Evolutionary conservation across 805 yeast genomes (phyloP), one percentile per base, ranked within the genome.

Genomic region (Starmerella sirachaensis): DNA sequence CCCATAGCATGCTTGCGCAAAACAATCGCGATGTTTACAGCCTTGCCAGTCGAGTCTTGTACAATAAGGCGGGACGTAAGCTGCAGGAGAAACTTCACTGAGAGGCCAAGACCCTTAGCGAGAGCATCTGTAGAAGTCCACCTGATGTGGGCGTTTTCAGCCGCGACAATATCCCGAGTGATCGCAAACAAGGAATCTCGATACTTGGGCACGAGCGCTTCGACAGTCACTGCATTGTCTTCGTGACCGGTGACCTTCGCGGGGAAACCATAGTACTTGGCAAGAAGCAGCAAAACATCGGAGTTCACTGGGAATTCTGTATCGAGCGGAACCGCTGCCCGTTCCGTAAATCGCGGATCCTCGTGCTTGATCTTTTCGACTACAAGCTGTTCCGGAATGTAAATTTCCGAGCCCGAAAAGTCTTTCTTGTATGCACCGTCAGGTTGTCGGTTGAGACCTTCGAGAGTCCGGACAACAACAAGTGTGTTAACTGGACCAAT

Each of bases 191-290:
- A 91, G 11, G 62, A 55, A 21, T 51, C 48, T 6, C 41, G 32
- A 13, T 31, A 25, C 8, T 35, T 33, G 22, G 48, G 42, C 16
- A 37, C 47, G 23, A 37, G 29, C 10, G 55, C 50, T 35, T 49
- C 47, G 19, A 62, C 51, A 20, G 54, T 56, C 13, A 59, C 47
- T 26, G 64, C 60, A 35, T 58, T 57, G 9, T 34, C 49, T 6
- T 57, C 38, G 35, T 64, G 63, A 9, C 57, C 56, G 3, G 64
- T 55, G 28, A 68, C 63, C 43, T 66, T 68, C 12, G 69, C 63
- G 13, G 86, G 76, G 39, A 76, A 69, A 38, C 98, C 97, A 55
- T 83, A 91, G 2, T 86, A 93, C 57, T 76, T 74, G 19, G 77
- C 83, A 33, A 96, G 93, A 43, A 91, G 64, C 54, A 82, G 82